Base-by-base conservation (phyloP, 148 eudicot species). In the Vaccinium myrtillus region DNA sequence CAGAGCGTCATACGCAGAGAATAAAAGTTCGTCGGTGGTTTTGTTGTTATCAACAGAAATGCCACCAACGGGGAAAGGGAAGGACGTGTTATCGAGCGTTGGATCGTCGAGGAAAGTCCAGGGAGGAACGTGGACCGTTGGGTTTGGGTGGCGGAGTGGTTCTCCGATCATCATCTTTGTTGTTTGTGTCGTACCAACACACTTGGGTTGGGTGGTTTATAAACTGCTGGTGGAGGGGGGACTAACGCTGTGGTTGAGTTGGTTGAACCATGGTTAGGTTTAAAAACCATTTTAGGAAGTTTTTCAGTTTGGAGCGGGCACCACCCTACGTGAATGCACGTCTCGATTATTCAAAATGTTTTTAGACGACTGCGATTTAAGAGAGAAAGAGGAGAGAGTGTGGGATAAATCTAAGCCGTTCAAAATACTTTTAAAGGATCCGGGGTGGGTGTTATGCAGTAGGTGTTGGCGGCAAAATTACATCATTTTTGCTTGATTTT, bases 41-140 rank as follows among this genome's bases (percentile, higher is more conserved):
- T 10, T 4, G 32, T 14, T 49, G 6, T 8, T 23, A 2, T 48
- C 1, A 0, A 48, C 32, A 58, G 56, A 46, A 77, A 46, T 48
- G 53, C 56, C 30, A 3, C 18, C 12, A 32, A 19, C 1, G 4
- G 43, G 39, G 39, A 13, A 78, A 6, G 43, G 43, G 6, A 19
- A 53, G 14, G 71, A 2, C 1, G 81, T 2, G 8, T 21, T 77
- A 1, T 49, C 61, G 9, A 50, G 75, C 75, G 75, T 76, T 18
- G 53, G 81, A 59, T 83, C 81, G 21, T 83, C 81, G 0, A 15
- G 25, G 49, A 83, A 61, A 48, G 15, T 10, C 85, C 85, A 83
- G 3, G 85, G 85, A 43, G 81, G 85, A 4, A 65, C 81, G 23
- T 83, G 85, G 61, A 83, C 85, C 56, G 81, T 61, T 8, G 85